Evolutionary conservation across 208 protist species (phyloP).

Genomic region (Herpetomonas tarakana): DNA sequence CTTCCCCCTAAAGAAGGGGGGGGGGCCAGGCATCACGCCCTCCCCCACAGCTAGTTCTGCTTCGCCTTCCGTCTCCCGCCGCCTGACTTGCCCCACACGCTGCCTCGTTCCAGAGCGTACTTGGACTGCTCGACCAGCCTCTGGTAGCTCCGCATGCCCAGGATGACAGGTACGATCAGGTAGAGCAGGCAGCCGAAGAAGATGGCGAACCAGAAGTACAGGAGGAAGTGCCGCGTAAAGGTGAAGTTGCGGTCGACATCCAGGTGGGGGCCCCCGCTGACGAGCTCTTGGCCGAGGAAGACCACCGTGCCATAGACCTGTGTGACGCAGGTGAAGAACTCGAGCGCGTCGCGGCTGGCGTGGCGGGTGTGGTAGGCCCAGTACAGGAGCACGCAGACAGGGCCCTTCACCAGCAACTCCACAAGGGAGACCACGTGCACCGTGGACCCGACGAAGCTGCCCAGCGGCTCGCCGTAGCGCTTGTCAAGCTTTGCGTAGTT

Average conservation of each 20-base stretch:
- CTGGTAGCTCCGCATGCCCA: slow-evolving; percentile 49
- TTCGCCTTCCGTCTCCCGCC: no score
- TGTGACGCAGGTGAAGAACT: slow-evolving; percentile 68
- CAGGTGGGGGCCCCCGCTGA: slow-evolving; percentile 59
- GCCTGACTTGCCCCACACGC: background rate
- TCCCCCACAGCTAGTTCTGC: no score
- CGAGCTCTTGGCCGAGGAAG: slow-evolving; percentile 58
- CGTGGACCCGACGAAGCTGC: slow-evolving; percentile 37
- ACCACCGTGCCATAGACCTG: slow-evolving; percentile 67
- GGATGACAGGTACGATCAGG: slow-evolving; percentile 44
- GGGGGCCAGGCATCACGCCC: no score
- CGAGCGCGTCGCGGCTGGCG: slow-evolving; percentile 53
- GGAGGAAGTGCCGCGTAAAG: slow-evolving; percentile 44
- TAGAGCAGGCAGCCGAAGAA: slow-evolving; percentile 57
- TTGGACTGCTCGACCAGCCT: slow-evolving; percentile 29
- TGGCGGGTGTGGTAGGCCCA: slow-evolving; percentile 44
- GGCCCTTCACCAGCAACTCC: slow-evolving; percentile 56
- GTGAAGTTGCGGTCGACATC: slow-evolving; percentile 55
- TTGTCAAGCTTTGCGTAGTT: slow-evolving; percentile 71
- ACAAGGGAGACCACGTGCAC: slow-evolving; percentile 68
- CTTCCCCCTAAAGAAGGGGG: no score
- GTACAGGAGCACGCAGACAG: slow-evolving; percentile 70
- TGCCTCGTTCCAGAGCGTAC: slow-evolving; percentile 17
- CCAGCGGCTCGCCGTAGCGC: slow-evolving; percentile 45
- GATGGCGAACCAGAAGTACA: slow-evolving; percentile 72